Percentiles rank a stretch among this genome's conserved stretches.
phyloP scores from a whole-genome alignment of 345 rosid species.

The Leavenworthia alabamica region DNA sequence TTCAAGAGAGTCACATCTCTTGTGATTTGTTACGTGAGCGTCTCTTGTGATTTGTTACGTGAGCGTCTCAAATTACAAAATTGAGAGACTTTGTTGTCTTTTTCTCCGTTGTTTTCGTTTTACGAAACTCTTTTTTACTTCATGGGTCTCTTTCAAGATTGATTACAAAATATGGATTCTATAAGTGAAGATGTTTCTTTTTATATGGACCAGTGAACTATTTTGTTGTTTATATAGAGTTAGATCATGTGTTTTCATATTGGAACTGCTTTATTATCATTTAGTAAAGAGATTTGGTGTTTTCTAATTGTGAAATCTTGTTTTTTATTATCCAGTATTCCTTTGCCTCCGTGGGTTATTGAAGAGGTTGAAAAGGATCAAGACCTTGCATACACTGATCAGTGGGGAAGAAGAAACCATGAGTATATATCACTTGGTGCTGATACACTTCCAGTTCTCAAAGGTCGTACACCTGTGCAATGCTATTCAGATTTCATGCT shows the following conservation, averaged over 20 bases:
- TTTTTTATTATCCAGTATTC: constrained; percentile 44
- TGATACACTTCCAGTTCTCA: constrained; percentile 77
- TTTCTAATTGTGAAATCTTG: neutral
- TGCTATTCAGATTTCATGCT: constrained; percentile 94
- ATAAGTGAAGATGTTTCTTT: constrained; percentile 13
- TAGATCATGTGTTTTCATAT: neutral
- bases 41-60: constrained; percentile 21
- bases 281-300: neutral
- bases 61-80: constrained; percentile 4
- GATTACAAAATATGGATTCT: neutral
- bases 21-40: constrained; percentile 24
- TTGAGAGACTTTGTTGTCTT: constrained; percentile 11
- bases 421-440: constrained; percentile 88
- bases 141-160: constrained; percentile 15
- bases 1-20: constrained; percentile 9
- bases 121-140: constrained; percentile 1
- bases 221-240: neutral
- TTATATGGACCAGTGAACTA: neutral
- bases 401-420: constrained; percentile 94
- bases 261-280: neutral
- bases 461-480: constrained; percentile 86
- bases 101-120: constrained; percentile 4
- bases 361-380: constrained; percentile 70
- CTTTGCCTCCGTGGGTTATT: constrained; percentile 80
- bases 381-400: constrained; percentile 93